Base-by-base conservation (phyloP, 2,329 filamentous ascomycete genomes). In the Curvularia verruculosa region DNA sequence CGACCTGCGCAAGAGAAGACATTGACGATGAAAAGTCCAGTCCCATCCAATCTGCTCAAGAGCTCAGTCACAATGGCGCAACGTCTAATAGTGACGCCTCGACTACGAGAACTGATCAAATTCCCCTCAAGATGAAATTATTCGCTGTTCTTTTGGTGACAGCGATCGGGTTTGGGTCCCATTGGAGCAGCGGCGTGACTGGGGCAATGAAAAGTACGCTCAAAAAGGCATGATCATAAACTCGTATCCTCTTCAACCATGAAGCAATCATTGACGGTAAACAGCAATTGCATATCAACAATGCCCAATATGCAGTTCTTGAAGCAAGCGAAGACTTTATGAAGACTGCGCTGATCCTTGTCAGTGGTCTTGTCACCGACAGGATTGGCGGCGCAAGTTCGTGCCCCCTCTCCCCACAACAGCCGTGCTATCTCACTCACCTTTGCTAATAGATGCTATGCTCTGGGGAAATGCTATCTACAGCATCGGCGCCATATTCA, bases 321-420 rank as follows among this genome's bases (percentile, higher is more conserved):
- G 83, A 86, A 62, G 82, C 85, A 0, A 87, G 84, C 41, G 83
- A 87, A 60, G 81, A 87, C 64, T 88, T 87, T 55, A 87, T 88
- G 82, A 81, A 81, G 13, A 85, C 83, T 0, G 76, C 80, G 0
- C 69, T 87, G 2, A 84, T 87, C 19, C 70, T 87, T 0, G 56
- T 79, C 24, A 85, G 80, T 21, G 85, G 85, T 1, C 60, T 85
- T 1, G 66, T 87, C 1, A 87, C 85, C 0, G 85, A 87, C 60
- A 79, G 83, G 9, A 79, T 85, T 15, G 85, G 85, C 1, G 85
- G 85, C 24, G 85, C 85, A 37, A 45, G 78, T 59, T 12, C 28
- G 46, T 53, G 13, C 21, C 6, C 23, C 6, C 36, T 15, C 23
- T 19, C 10, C 34, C 18, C 15, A 49, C 13, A n/a, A 15, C 34